These are phyloP conservation scores for Theobroma grandiflorum DNA, from an alignment of 441 rosid species.

Conservation along the genomic window DNA sequence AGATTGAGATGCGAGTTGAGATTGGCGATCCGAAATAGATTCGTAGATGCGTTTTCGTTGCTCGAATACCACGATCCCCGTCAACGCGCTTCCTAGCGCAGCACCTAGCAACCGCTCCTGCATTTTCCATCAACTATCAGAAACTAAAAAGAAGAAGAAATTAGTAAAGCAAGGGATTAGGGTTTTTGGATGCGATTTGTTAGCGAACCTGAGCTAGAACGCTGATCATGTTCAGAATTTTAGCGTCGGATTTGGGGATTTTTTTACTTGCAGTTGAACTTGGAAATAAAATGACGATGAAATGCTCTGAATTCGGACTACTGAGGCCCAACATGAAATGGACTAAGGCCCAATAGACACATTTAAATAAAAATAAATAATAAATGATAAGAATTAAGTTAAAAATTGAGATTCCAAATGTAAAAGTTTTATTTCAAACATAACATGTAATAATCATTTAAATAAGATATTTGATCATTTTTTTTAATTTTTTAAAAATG, in stretches of 20 bases:
- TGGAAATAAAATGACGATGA: too few species aligned
- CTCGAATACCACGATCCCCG: constrained; percentile 64
- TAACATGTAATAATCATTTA: too few species aligned
- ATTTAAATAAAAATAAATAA: background rate
- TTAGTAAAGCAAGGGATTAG: background rate
- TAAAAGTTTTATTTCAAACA: background rate
- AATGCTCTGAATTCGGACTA: too few species aligned
- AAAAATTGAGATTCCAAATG: too few species aligned
- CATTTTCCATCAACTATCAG: constrained; percentile 11
- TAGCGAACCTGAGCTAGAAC: constrained; percentile 61
- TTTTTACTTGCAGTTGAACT: background rate
- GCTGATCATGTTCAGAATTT: constrained; percentile 56
- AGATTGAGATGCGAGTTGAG: constrained; percentile 40
- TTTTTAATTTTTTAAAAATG: too few species aligned
- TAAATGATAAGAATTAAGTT: too few species aligned
- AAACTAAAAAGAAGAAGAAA: background rate
- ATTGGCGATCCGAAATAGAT: constrained; percentile 51
- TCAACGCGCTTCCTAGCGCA: constrained; percentile 64
- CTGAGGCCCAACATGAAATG: background rate
- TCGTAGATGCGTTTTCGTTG: constrained; percentile 68
- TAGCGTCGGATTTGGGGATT: background rate
- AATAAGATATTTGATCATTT: too few species aligned
- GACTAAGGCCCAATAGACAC: background rate
- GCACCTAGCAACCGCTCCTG: constrained; percentile 86
- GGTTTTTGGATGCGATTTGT: background rate